Conservation (phyloP, 495 filamentous ascomycete species). For the Neurospora terricola region DNA sequence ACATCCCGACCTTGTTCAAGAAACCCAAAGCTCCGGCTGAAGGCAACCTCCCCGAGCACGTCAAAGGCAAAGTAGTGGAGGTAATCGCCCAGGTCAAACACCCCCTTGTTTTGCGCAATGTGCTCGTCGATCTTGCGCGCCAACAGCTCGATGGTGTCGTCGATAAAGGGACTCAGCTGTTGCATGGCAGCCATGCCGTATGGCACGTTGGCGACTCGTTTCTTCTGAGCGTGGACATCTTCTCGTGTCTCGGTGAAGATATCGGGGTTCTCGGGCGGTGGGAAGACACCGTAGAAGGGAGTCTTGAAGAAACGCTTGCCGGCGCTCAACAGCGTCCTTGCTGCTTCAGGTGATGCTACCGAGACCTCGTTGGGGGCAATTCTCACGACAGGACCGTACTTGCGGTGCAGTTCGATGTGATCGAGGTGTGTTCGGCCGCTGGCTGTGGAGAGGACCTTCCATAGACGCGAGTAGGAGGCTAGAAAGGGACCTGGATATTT, state of each 20-base stretch:
- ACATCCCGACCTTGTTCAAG: slow-evolving; percentile 48
- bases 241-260: slow-evolving; percentile 49
- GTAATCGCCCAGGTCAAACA: slow-evolving; percentile 41
- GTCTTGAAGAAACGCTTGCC: slow-evolving; percentile 49
- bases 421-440: slow-evolving; percentile 32
- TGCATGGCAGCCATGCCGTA: slow-evolving; percentile 47
- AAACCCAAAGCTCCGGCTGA: slow-evolving; percentile 55
- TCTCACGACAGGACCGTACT: slow-evolving; percentile 47
- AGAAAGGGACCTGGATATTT: slow-evolving; percentile 41
- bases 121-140: slow-evolving; percentile 29
- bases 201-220: slow-evolving; percentile 43
- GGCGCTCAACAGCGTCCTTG: slow-evolving; percentile 35
- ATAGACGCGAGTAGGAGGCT: slow-evolving; percentile 37
- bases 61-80: slow-evolving; percentile 49
- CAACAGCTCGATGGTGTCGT: slow-evolving; percentile 37
- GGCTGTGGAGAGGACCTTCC: slow-evolving; percentile 31
- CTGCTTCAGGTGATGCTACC: slow-evolving; percentile 39
- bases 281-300: slow-evolving; percentile 44
- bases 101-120: slow-evolving; percentile 4
- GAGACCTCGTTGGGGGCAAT: slow-evolving; percentile 48
- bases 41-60: slow-evolving; percentile 53
- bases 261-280: slow-evolving; percentile 47
- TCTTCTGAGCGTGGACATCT: slow-evolving; percentile 44
- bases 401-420: slow-evolving; percentile 38
- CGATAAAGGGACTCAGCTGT: slow-evolving; percentile 36